A percentile compares a stretch with the other conserved stretches of the same genome.
Conservation (phyloP, 176 grass and related monocot genomes). For the Oryza australiensis region DNA sequence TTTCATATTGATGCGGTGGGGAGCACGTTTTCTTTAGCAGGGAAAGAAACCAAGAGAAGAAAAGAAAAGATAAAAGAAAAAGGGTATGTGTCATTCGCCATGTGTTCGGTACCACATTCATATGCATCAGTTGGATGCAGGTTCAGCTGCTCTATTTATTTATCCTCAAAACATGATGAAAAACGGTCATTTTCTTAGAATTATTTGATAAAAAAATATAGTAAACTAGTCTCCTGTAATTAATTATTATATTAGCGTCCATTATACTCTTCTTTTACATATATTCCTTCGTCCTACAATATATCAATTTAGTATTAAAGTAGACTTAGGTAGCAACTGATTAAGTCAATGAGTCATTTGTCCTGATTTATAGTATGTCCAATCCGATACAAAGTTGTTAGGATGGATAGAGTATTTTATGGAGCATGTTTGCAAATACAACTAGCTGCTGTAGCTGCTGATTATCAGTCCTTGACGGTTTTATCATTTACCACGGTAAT, state of each 20-base stretch:
- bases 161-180: not conserved
- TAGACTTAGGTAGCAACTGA: too few relatives aligned
- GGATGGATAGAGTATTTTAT: too few relatives aligned
- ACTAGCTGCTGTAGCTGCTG: too few relatives aligned
- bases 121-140: not conserved
- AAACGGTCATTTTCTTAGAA: not conserved
- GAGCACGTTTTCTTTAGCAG: slow-evolving; percentile 37
- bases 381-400: too few relatives aligned
- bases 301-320: too few relatives aligned
- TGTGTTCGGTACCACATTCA: slow-evolving; percentile 21
- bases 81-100: not conserved
- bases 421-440: too few relatives aligned
- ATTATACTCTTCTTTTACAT: not conserved
- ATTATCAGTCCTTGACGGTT: too few relatives aligned
- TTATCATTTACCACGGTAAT: too few relatives aligned
- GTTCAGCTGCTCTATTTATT: not conserved
- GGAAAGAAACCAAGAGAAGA: not conserved
- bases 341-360: too few relatives aligned
- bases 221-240: not conserved
- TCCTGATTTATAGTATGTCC: too few relatives aligned
- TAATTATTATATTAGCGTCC: not conserved
- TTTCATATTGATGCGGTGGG: slow-evolving; percentile 4
- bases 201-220: not conserved
- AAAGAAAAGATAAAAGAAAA: not conserved
- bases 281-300: too few relatives aligned